A percentile compares a stretch with the other conserved stretches of the same genome.
Evolutionary conservation across 208 protist genomes (phyloP).

Genomic region (Polymyxa betae): DNA sequence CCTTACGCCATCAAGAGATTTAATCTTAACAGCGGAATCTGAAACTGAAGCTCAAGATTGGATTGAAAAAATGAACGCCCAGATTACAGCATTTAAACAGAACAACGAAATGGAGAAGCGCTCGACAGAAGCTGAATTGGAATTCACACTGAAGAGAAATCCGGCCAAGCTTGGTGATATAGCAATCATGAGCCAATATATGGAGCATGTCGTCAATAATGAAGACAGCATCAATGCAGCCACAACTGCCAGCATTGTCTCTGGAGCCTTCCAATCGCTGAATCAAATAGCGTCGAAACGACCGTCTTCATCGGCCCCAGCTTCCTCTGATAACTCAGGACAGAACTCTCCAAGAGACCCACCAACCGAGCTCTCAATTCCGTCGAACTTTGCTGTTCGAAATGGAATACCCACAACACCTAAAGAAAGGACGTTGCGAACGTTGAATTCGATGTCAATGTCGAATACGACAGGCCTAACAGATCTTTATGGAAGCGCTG

Average conservation of each 20-base stretch:
- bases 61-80: background rate
- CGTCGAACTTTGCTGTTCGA: background rate
- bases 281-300: background rate
- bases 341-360: background rate
- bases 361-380: background rate
- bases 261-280: background rate
- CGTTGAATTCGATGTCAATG: background rate
- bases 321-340: background rate
- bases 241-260: background rate
- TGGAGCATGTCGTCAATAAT: background rate
- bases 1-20: background rate
- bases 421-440: too few species aligned
- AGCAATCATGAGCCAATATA: constrained; percentile 44
- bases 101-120: constrained; percentile 1
- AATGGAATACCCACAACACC: background rate
- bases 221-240: background rate
- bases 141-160: constrained; percentile 39
- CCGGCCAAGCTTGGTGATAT: background rate
- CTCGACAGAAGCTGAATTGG: constrained; percentile 35
- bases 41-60: background rate
- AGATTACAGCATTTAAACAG: background rate
- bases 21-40: background rate
- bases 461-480: background rate
- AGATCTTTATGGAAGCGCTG: background rate
- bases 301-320: background rate